Evolutionary conservation across 2,329 filamentous ascomycete species (phyloP).

Genomic region (Exophiala aquamarina): DNA sequence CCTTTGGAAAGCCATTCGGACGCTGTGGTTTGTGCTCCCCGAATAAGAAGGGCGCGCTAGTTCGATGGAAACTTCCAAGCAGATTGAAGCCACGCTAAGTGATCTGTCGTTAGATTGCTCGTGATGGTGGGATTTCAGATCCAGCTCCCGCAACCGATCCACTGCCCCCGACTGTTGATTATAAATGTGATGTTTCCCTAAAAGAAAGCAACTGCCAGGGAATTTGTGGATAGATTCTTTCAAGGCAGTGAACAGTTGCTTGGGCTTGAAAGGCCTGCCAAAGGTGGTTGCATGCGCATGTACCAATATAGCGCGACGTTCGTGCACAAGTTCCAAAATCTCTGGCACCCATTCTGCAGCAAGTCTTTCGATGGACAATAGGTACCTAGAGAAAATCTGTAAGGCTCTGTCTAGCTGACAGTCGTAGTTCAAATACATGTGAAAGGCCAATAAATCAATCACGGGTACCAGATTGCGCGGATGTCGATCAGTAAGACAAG

Average conservation of each 20-base stretch:
- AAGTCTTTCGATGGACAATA: neutral
- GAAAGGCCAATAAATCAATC: slow-evolving; percentile 63
- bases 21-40: slow-evolving; percentile 51
- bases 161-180: slow-evolving; percentile 71
- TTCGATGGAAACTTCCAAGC: slow-evolving; percentile 59
- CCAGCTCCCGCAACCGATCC: slow-evolving; percentile 70
- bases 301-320: slow-evolving; percentile 50
- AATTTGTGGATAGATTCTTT: slow-evolving; percentile 62
- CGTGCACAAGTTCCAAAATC: slow-evolving; percentile 13
- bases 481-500: slow-evolving; percentile 51
- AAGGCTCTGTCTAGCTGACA: slow-evolving; percentile 39
- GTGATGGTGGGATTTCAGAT: slow-evolving; percentile 28
- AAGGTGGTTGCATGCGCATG: slow-evolving; percentile 62
- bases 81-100: slow-evolving; percentile 29
- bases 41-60: slow-evolving; percentile 44
- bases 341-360: neutral
- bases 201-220: slow-evolving; percentile 74
- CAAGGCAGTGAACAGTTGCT: slow-evolving; percentile 63
- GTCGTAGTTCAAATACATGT: slow-evolving; percentile 62
- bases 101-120: slow-evolving; percentile 28
- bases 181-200: slow-evolving; percentile 71
- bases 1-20: slow-evolving; percentile 56
- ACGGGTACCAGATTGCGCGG: slow-evolving; percentile 52
- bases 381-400: slow-evolving; percentile 32
- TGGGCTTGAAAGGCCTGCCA: slow-evolving; percentile 64